Evolutionary conservation across 306 rosid genomes (phyloP).

Genomic region (Abrus pulchellus): DNA sequence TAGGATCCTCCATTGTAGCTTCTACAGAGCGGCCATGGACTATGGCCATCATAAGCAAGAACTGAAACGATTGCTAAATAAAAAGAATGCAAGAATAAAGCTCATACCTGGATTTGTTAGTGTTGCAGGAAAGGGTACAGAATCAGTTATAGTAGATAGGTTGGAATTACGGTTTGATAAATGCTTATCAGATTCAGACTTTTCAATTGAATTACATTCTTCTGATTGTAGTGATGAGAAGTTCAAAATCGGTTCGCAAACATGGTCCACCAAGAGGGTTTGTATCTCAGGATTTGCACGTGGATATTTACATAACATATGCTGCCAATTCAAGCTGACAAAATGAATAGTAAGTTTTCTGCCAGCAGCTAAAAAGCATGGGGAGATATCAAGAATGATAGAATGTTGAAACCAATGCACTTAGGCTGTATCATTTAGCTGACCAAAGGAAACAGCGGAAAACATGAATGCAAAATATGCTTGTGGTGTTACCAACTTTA

Average conservation of each 20-base stretch:
- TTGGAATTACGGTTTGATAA: constrained; percentile 5
- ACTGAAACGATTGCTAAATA: neutral
- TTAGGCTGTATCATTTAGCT: neutral
- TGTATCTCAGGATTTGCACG: neutral
- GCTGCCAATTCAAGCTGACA: constrained; percentile 51
- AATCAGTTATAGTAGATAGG: constrained; percentile 20
- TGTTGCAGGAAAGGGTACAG: neutral
- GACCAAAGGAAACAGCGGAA: neutral
- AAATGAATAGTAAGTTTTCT: constrained; percentile 37
- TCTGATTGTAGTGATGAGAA: neutral
- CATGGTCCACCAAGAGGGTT: constrained; percentile 41
- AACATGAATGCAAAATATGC: neutral
- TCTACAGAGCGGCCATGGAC: constrained; percentile 29
- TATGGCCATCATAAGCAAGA: neutral
- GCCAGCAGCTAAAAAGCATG: neutral
- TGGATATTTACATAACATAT: constrained; percentile 18
- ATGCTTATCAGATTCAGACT: neutral
- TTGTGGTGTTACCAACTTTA: neutral
- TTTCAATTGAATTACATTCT: constrained; percentile 23
- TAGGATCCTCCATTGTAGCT: constrained; percentile 42
- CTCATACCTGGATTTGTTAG: neutral
- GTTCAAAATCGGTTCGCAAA: neutral
- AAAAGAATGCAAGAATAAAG: neutral
- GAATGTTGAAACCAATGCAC: constrained; percentile 12
- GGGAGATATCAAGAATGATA: neutral